Evolutionary conservation across 768 basidiomycete genomes (phyloP).

Genomic region (Gyrodon lividus): DNA sequence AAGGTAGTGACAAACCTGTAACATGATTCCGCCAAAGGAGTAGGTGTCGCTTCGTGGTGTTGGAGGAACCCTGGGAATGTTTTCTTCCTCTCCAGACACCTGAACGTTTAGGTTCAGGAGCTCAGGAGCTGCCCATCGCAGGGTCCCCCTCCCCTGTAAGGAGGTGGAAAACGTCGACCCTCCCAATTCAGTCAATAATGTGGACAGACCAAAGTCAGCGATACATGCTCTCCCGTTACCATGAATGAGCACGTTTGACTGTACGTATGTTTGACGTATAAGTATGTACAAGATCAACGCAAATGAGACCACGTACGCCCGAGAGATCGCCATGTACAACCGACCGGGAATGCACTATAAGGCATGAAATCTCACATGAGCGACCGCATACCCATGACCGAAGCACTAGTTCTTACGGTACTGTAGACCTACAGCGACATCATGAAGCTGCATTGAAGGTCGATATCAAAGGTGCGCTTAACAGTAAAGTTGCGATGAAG

Average conservation of each 20-base stretch:
- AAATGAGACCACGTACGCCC: slow-evolving; percentile 20
- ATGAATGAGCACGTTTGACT: slow-evolving; percentile 48
- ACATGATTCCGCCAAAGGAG: slow-evolving; percentile 29
- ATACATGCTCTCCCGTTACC: slow-evolving; percentile 41
- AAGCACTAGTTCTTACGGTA: slow-evolving; percentile 16
- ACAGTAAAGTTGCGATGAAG: background rate
- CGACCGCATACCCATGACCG: background rate
- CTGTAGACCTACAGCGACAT: slow-evolving; percentile 26
- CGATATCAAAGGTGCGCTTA: background rate
- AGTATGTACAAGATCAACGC: background rate
- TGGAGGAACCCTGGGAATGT: slow-evolving; percentile 4
- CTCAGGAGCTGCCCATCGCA: slow-evolving; percentile 50
- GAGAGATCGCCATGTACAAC: slow-evolving; percentile 28
- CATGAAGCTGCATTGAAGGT: slow-evolving; percentile 19
- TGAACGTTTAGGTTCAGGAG: slow-evolving; percentile 23
- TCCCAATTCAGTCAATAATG: slow-evolving; percentile 35
- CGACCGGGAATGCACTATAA: slow-evolving; percentile 18
- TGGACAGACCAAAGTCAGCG: slow-evolving; percentile 49
- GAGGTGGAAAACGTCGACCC: slow-evolving; percentile 34
- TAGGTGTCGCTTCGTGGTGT: slow-evolving; percentile 37
- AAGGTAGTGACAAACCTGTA: slow-evolving; percentile 29
- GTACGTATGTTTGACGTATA: background rate
- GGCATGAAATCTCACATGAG: background rate
- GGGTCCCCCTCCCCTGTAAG: slow-evolving; percentile 35
- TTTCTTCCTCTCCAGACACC: background rate